Evolutionary conservation across 164 flowering plant species (phyloP), one percentile per base, ranked within the genome.

Genomic region (Vitis labrusca): DNA sequence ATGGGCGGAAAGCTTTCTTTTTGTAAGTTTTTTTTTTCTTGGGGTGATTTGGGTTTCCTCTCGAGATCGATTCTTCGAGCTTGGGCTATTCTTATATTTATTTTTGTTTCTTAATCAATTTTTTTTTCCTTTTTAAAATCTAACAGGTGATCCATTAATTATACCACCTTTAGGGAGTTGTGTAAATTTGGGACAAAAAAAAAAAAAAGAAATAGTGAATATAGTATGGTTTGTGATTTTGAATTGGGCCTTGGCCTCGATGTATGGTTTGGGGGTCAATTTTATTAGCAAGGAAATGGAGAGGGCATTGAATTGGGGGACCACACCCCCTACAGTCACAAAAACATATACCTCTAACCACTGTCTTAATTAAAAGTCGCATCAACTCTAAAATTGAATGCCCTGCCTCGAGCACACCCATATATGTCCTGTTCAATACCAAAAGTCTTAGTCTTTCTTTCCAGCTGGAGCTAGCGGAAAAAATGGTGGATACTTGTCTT

Each of bases 181-280:
- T 76, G 78, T 83, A 82, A 72, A 81, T 79, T 66, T 77, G 55
- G 69, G 73, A 19, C 23, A 19, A 58, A 37, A 37, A 47, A 63
- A 52, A 59, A 59, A 67, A 54, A 79, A 71, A 52, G 69, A 74
- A 70, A 76, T 63, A 72, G 80, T 75, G 66, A 77, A 83, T 83
- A 81, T 77, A 75, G 68, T 68, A 23, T 68, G 72, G 76, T 52
- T 79, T 77, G 73, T 75, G 58, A 30, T 44, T 66, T 30, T 47
- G 29, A 19, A 53, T 72, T 37, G 44, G 44, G 44, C 44, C 44
- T 37, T 37, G 27, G 27, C 1, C 27, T 23, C 2, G 27, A 23
- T 23, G 27, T 23, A 23, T 23, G 27, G 27, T 23, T 23, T 2
- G 44, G 44, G 44, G 44, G 44, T 37, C 44, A 37, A 37, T 37